phyloP scores from a whole-genome alignment of 805 yeast species.

The Wickerhamiella allomyrinae region DNA sequence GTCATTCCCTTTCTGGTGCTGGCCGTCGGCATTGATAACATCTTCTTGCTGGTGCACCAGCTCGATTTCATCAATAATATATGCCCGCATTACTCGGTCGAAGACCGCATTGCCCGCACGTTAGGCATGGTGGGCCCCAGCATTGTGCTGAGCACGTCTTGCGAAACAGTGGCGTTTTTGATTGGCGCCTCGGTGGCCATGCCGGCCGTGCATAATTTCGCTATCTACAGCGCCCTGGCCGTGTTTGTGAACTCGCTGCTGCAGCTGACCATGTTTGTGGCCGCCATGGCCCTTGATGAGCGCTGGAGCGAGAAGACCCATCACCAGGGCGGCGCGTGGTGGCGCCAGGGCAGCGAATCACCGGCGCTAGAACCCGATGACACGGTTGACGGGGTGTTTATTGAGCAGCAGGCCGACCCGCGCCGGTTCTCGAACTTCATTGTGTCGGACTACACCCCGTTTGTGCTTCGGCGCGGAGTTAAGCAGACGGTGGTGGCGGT shows the following conservation, averaged over 20 bases:
- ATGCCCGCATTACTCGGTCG: slow-evolving; percentile 35
- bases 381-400: slow-evolving; percentile 5
- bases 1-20: slow-evolving; percentile 86
- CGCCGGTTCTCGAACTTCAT: slow-evolving; percentile 31
- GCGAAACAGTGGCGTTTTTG: slow-evolving; percentile 68
- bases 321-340: slow-evolving; percentile 41
- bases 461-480: slow-evolving; percentile 35
- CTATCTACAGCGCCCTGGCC: slow-evolving; percentile 79
- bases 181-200: slow-evolving; percentile 71
- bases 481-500: slow-evolving; percentile 36
- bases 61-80: slow-evolving; percentile 39
- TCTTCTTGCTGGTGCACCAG: slow-evolving; percentile 75
- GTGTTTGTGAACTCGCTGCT: slow-evolving; percentile 59
- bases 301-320: slow-evolving; percentile 50
- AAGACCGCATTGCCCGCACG: slow-evolving; percentile 47
- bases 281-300: slow-evolving; percentile 60
- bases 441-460: slow-evolving; percentile 41
- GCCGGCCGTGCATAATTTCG: slow-evolving; percentile 96
- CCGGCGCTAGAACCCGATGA: slow-evolving; percentile 5
- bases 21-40: slow-evolving; percentile 94
- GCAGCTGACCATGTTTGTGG: slow-evolving; percentile 70
- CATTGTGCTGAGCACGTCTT: slow-evolving; percentile 57
- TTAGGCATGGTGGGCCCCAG: slow-evolving; percentile 76
- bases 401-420: slow-evolving; percentile 15
- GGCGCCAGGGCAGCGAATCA: slow-evolving; percentile 30